These are phyloP conservation scores for Ajuga chamaepitys DNA, from an alignment of 257 asterid genomes.

Conservation along the genomic window DNA sequence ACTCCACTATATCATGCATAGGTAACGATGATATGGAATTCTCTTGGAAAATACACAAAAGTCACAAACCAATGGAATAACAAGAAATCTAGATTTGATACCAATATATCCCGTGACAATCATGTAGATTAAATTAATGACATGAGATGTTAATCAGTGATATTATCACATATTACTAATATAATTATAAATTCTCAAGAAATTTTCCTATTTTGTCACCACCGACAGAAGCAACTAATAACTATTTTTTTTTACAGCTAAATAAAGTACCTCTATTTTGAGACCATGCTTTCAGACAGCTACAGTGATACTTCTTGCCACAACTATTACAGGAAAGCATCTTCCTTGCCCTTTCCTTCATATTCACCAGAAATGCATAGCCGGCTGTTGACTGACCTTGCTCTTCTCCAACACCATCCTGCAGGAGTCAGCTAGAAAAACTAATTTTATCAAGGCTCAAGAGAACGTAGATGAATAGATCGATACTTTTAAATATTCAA, in stretches of 20 bases:
- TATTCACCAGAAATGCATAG: conserved; percentile 83
- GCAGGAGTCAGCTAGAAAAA: conserved; percentile 34
- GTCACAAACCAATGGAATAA: too few species aligned
- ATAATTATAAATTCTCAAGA: too few species aligned
- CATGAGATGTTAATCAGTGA: too few species aligned
- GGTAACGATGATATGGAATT: too few species aligned
- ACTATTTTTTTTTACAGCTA: conserved; percentile 8
- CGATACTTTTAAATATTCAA: too few species aligned
- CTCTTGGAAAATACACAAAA: too few species aligned
- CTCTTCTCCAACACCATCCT: conserved; percentile 63
- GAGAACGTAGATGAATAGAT: conserved; percentile 3
- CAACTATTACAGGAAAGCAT: too few species aligned
- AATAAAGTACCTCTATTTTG: conserved; percentile 63
- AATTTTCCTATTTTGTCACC: conserved; percentile 20
- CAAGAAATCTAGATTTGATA: too few species aligned
- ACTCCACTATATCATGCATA: too few species aligned
- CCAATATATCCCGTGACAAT: too few species aligned
- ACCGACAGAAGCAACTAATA: conserved; percentile 5
- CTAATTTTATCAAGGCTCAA: conserved; percentile 5
- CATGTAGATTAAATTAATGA: too few species aligned
- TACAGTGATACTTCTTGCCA: conserved; percentile 81
- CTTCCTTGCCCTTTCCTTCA: conserved; percentile 77
- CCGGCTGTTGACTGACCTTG: conserved; percentile 63
- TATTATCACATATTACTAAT: too few species aligned
- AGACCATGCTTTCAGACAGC: conserved; percentile 87